Conservation (phyloP, 495 filamentous ascomycete species). For the Trichoderma virens region DNA sequence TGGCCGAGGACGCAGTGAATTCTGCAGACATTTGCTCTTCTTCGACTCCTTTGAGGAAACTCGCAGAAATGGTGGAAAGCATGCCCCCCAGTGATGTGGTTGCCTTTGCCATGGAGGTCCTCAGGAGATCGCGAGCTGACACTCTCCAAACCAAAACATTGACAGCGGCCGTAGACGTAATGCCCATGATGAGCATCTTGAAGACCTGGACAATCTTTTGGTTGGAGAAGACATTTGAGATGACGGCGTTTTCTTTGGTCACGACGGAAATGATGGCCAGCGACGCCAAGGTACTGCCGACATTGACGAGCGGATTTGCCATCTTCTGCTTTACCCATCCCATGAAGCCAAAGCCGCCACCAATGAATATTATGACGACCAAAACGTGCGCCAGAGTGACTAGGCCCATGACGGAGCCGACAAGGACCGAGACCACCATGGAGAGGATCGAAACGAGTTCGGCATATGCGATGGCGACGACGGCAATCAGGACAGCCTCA, state of each 20-base stretch:
- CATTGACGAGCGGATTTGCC: constrained; percentile 80
- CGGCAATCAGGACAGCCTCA: constrained; percentile 74
- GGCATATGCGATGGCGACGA: constrained; percentile 76
- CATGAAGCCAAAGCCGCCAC: constrained; percentile 80
- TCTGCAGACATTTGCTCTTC: constrained; percentile 57
- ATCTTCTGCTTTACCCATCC: constrained; percentile 89
- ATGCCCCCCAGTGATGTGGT: constrained; percentile 75
- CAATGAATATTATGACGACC: constrained; percentile 79
- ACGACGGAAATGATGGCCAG: constrained; percentile 86
- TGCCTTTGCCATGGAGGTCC: constrained; percentile 63
- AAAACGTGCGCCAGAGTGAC: constrained; percentile 72
- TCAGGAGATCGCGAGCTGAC: constrained; percentile 68
- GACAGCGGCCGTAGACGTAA: constrained; percentile 63
- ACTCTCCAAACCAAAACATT: constrained; percentile 73
- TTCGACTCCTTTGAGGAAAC: constrained; percentile 80
- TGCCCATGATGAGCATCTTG: constrained; percentile 90
- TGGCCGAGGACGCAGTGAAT: constrained; percentile 54
- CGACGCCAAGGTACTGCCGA: constrained; percentile 80
- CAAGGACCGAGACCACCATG: constrained; percentile 77
- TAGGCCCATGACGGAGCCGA: constrained; percentile 55
- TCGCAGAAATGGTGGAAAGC: constrained; percentile 71
- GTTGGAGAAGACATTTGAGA: constrained; percentile 68
- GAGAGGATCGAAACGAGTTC: constrained; percentile 73
- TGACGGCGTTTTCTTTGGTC: constrained; percentile 85
- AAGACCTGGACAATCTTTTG: constrained; percentile 80